Evolutionary conservation across 768 basidiomycete species (phyloP).

Genomic region (Rhodotorula toruloides): DNA sequence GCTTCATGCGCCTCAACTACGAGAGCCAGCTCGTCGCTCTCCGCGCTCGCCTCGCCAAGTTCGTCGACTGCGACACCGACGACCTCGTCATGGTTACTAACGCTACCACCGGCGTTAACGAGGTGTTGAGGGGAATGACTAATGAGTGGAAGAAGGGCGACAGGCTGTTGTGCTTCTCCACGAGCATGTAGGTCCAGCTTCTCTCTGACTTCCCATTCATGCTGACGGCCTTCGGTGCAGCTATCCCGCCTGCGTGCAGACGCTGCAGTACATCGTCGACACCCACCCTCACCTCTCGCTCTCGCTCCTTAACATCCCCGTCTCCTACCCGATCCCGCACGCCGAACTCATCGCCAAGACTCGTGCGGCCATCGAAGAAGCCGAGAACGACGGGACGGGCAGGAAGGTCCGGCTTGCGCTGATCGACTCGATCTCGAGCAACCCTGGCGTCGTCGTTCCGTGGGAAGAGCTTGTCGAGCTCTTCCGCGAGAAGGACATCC

Average conservation of each 20-base stretch:
- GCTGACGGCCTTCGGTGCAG: background rate
- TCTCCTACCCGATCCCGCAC: conserved; percentile 37
- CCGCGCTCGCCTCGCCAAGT: conserved; percentile 11
- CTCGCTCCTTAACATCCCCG: conserved; percentile 22
- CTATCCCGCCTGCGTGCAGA: conserved; percentile 31
- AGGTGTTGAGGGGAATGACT: conserved; percentile 20
- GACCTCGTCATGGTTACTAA: conserved; percentile 37
- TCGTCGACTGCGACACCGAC: conserved; percentile 30
- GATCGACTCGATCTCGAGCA: conserved; percentile 46
- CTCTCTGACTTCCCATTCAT: background rate
- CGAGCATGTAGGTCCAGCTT: conserved; percentile 12
- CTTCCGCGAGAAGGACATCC: conserved; percentile 44
- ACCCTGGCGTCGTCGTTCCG: conserved; percentile 44
- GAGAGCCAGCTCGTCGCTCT: conserved; percentile 8
- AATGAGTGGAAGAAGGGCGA: conserved; percentile 37
- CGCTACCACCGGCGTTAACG: conserved; percentile 38
- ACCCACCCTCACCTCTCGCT: conserved; percentile 28
- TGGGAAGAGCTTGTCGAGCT: conserved; percentile 46
- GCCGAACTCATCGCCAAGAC: conserved; percentile 10
- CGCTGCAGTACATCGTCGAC: conserved; percentile 34
- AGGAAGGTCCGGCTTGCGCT: conserved; percentile 43
- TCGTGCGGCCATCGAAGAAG: conserved; percentile 16
- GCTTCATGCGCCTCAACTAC: conserved; percentile 27
- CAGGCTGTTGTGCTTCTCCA: conserved; percentile 30
- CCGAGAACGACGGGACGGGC: conserved; percentile 24